phyloP scores from a whole-genome alignment of 2,329 filamentous ascomycete genomes.

The Exophiala viscosa region DNA sequence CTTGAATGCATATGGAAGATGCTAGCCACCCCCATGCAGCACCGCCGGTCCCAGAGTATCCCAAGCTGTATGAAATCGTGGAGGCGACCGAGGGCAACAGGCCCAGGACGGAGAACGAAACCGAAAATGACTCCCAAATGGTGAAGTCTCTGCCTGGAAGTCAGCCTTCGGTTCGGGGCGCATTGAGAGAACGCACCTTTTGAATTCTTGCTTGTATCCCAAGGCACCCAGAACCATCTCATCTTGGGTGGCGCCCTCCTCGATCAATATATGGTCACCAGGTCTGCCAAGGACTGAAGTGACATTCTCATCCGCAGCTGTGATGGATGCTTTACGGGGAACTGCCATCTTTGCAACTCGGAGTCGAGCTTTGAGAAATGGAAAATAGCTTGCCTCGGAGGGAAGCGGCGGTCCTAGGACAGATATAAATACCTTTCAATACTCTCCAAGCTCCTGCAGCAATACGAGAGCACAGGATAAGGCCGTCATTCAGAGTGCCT shows the following conservation, averaged over 20 bases:
- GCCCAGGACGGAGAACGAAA: conserved; percentile 37
- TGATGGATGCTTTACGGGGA: conserved; percentile 14
- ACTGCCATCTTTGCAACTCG: conserved; percentile 7
- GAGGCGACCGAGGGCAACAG: conserved; percentile 39
- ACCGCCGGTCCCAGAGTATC: conserved; percentile 34
- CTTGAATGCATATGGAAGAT: conserved; percentile 33
- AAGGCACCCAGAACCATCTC: conserved; percentile 42
- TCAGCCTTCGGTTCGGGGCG: not conserved
- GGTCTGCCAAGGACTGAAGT: conserved; percentile 24
- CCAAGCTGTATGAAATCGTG: conserved; percentile 36
- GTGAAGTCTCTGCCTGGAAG: conserved; percentile 29
- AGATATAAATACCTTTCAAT: too few relatives aligned
- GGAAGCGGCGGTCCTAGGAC: too few relatives aligned
- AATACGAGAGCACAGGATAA: too few relatives aligned
- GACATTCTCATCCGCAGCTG: conserved; percentile 21
- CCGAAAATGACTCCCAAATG: conserved; percentile 34
- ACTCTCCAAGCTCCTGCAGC: too few relatives aligned
- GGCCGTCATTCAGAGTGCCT: too few relatives aligned
- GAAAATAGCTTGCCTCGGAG: not conserved
- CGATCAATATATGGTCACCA: conserved; percentile 23
- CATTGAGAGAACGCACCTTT: conserved; percentile 10
- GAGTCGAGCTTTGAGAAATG: not conserved
- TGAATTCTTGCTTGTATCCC: conserved; percentile 37
- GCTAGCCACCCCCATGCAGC: conserved; percentile 35
- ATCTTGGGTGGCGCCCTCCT: conserved; percentile 34